Conservation (phyloP, 1,284 basidiomycete genomes). For the Marasmius fiardii region DNA sequence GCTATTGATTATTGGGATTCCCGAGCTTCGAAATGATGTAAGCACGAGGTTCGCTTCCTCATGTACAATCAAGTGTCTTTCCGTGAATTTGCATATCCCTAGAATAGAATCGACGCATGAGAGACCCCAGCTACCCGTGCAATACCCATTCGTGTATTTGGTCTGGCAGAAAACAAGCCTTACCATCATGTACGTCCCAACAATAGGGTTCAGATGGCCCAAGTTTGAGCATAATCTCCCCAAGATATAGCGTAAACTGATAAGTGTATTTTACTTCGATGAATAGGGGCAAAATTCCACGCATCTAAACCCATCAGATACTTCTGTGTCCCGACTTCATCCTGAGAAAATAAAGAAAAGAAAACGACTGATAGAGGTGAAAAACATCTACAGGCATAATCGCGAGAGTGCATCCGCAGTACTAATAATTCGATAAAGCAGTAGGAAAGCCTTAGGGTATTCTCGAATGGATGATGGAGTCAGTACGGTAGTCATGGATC, state of each 20-base stretch:
- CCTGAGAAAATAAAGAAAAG: slow-evolving; percentile 23
- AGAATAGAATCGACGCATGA: not conserved
- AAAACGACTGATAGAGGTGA: not conserved
- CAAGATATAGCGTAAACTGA: slow-evolving; percentile 1
- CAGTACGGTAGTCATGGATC: not conserved
- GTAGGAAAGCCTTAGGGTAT: too few relatives aligned
- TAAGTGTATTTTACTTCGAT: slow-evolving; percentile 36
- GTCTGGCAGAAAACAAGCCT: slow-evolving; percentile 4
- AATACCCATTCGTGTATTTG: not conserved
- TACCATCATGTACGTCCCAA: slow-evolving; percentile 79
- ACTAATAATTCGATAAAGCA: not conserved
- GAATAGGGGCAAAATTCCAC: slow-evolving; percentile 12
- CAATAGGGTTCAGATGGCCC: slow-evolving; percentile 48
- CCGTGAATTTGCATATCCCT: slow-evolving; percentile 76
- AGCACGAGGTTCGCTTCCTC: slow-evolving; percentile 72
- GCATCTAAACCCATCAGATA: slow-evolving; percentile 59
- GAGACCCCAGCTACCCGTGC: too few relatives aligned
- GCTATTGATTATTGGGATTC: slow-evolving; percentile 59
- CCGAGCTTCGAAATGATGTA: slow-evolving; percentile 70
- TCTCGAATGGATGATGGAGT: not conserved
- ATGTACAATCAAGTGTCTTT: slow-evolving; percentile 79
- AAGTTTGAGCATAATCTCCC: not conserved
- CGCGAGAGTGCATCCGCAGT: too few relatives aligned
- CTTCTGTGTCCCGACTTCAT: slow-evolving; percentile 29
- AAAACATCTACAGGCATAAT: too few relatives aligned